phyloP scores from a whole-genome alignment of 495 filamentous ascomycete genomes.

The Penicillium alfredii region DNA sequence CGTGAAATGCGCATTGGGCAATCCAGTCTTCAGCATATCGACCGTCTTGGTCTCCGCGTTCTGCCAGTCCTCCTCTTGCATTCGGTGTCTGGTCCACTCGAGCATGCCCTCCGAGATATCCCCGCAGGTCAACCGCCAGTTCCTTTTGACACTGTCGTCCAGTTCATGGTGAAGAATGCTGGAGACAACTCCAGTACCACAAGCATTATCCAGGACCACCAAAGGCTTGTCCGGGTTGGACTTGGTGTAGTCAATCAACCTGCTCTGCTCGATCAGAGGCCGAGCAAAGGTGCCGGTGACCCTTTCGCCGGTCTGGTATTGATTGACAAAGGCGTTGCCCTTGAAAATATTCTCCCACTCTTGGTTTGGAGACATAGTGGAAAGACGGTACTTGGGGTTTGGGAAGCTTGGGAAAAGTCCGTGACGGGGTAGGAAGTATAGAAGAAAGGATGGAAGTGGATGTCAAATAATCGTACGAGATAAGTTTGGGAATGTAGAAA shows the following conservation, averaged over 20 bases:
- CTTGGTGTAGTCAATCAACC: slow-evolving; percentile 14
- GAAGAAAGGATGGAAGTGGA: no score
- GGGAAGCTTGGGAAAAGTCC: no score
- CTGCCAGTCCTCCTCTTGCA: slow-evolving; percentile 27
- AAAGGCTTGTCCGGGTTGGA: slow-evolving; percentile 15
- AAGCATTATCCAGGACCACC: slow-evolving; percentile 36
- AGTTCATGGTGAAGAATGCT: slow-evolving; percentile 22
- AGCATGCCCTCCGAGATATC: slow-evolving; percentile 34
- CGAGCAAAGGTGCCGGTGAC: slow-evolving; percentile 27
- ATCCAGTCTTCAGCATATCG: slow-evolving; percentile 29
- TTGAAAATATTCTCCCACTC: slow-evolving; percentile 19
- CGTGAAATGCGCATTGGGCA: slow-evolving; percentile 25
- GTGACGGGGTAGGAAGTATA: no score
- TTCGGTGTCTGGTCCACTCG: slow-evolving; percentile 21
- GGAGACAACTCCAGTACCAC: slow-evolving; percentile 37
- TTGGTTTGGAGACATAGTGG: slow-evolving; percentile 7
- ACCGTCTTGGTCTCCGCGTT: slow-evolving; percentile 25
- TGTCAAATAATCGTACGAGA: no score
- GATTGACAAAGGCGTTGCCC: slow-evolving; percentile 22
- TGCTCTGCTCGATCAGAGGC: slow-evolving; percentile 27
- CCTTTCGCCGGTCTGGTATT: slow-evolving; percentile 30
- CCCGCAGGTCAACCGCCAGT: slow-evolving; percentile 29
- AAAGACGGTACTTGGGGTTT: background rate
- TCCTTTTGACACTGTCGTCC: slow-evolving; percentile 12
- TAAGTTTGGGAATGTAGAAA: no score